Base-by-base conservation (phyloP, 257 asterid species). In the Coffea canephora region DNA sequence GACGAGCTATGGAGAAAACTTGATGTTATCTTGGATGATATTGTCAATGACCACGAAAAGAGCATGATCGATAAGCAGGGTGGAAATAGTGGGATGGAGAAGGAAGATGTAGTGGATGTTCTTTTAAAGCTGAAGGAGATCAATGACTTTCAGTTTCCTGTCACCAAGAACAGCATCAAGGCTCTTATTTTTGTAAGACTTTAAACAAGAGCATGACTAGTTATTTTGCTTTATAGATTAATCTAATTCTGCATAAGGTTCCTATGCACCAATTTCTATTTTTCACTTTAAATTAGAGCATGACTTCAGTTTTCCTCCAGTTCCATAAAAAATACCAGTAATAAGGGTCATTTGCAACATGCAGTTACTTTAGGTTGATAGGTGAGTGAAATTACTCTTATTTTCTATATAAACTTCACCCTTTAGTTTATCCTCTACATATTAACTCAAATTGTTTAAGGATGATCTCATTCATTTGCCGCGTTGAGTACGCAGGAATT, bases 141-240 rank as follows among this genome's bases (percentile, higher is more conserved):
- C 1, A 52, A 50, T 52, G 48, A 73, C 48, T 52, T 52, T 52
- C 66, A 52, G 48, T 73, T 73, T 48, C 83, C 86, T 39, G 77
- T 85, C 15, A 68, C 80, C 39, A 61, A 49, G 13, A 75, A 79
- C 79, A 82, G 76, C 64, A 85, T 85, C 80, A 85, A 82, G 31
- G 86, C 80, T 41, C 18, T 76, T 8, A 41, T 82, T 16, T 73
- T 25, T 21, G 64, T 48, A 27, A 73, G 65, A 46, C 27, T 6
- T 45, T 19, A 8, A 54, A 54, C 12, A 7, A 54, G 61, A 13
- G 3, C 3, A 50, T 50, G 15, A 12, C 5, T 23, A 57, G 6
- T 16, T 16, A 57, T 18, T 5, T 57, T 16, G 2, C n/a, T 8
- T 16, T 13, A 12, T 13, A 39, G 43, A 39, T 39, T 39, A 39